Conservation (phyloP, 495 filamentous ascomycete species). For the Penicillium egyptiacum region DNA sequence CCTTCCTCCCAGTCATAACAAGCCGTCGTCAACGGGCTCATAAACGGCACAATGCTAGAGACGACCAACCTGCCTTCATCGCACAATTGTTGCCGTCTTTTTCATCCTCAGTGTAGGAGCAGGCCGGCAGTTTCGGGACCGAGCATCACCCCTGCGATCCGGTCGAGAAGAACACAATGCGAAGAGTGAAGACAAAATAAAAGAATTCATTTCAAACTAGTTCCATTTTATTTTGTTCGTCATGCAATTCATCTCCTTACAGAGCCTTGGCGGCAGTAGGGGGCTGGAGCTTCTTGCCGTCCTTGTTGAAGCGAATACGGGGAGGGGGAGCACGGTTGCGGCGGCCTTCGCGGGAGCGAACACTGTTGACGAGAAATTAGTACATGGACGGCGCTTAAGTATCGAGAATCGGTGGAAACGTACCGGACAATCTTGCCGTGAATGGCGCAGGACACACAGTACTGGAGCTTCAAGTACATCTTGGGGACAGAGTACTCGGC, state of each 20-base stretch:
- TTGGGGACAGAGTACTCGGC: constrained; percentile 98
- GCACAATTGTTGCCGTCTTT: constrained; percentile 20
- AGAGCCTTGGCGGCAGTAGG: constrained; percentile 73
- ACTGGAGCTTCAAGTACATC: constrained; percentile 99
- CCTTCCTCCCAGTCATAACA: constrained; percentile 21
- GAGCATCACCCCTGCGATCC: constrained; percentile 21
- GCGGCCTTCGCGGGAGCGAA: constrained; percentile 93
- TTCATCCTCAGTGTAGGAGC: constrained; percentile 21
- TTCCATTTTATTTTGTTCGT: constrained; percentile 43
- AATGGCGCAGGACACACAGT: constrained; percentile 99
- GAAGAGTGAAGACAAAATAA: constrained; percentile 38
- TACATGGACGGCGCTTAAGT: constrained; percentile 25
- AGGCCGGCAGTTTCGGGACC: constrained; percentile 17
- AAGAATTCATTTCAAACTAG: constrained; percentile 38
- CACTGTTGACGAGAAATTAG: constrained; percentile 56
- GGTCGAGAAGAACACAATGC: constrained; percentile 27
- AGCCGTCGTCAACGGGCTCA: constrained; percentile 20
- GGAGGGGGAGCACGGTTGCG: constrained; percentile 98
- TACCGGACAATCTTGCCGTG: constrained; percentile 99
- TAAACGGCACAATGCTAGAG: constrained; percentile 27
- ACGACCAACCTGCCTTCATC: constrained; percentile 26
- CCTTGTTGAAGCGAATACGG: constrained; percentile 98
- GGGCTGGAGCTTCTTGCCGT: constrained; percentile 99
- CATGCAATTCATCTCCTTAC: constrained; percentile 44
- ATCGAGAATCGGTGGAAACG: constrained; percentile 31